Evolutionary conservation across 78 protist species (phyloP), one percentile per base, ranked within the genome.

Genomic region (Corallochytrium limacisporum): DNA sequence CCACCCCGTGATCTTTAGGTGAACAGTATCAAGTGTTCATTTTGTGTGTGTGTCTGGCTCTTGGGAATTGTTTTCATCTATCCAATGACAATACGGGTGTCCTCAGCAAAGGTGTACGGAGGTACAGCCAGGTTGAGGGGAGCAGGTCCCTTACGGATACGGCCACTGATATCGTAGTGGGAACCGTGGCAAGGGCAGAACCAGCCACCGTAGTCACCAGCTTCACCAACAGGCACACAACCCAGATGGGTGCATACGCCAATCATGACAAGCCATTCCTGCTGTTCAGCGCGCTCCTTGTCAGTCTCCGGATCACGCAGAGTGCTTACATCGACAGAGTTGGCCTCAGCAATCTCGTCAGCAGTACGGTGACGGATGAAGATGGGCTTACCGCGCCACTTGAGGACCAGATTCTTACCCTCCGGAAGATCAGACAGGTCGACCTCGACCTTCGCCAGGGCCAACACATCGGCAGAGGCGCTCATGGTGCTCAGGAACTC

Each of bases 111-210:
- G 26, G 22, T 1, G 76, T 85, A 69, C 43, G 62, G 69, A 20
- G 91, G 91, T 13, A 86, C 62, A 63, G 82, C 91, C 37, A 86
- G 74, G 77, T 86, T 86, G 36, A 67, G 72, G 16, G 91, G 91
- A 7, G 91, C 91, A 18, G 91, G 91, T 26, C 90, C 90, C 78
- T 74, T 66, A 38, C 97, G 81, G 65, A 93, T 91, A 26, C 98
- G 81, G 39, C 98, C 98, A 18, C 94, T 83, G 31, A 39, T 63
- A 61, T 93, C 98, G 86, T 93, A 93, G 76, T 93, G 98, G 22
- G 91, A 82, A 38, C 96, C 98, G 83, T 93, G 98, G 88, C 98
- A 93, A 22, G 98, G 98, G 78, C 98, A 93, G 87, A 89, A 89
- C 80, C 79, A 93, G 35, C 94, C 98, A 36, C 71, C 69, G 61